Evolutionary conservation across 2,329 filamentous ascomycete species (phyloP).

Genomic region (Calonectria leucothoes): DNA sequence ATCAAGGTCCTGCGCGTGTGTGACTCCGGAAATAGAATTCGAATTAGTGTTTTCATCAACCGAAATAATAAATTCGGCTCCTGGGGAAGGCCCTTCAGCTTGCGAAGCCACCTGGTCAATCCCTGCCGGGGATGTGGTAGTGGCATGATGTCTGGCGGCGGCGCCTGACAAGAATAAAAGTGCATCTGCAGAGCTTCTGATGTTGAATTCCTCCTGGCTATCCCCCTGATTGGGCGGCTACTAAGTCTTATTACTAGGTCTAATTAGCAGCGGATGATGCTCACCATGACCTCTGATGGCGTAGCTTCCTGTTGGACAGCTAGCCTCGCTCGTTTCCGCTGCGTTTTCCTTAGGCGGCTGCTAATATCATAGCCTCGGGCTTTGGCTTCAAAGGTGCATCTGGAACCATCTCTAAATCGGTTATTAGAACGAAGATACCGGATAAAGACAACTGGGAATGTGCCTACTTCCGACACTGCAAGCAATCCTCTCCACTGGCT

Average conservation of each 20-base stretch:
- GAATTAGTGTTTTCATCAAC: neutral
- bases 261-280: neutral
- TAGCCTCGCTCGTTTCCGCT: neutral
- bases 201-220: neutral
- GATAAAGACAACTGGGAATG: neutral
- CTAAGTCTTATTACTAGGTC: neutral
- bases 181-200: constrained; percentile 9
- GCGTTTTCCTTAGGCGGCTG: neutral
- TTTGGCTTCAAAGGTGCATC: constrained; percentile 1
- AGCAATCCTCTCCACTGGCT: neutral
- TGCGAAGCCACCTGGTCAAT: neutral
- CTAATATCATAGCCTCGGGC: constrained; percentile 3
- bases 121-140: neutral
- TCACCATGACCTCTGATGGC: neutral
- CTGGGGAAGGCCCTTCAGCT: neutral
- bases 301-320: neutral
- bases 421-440: neutral
- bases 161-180: constrained; percentile 1
- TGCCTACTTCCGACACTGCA: neutral
- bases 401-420: neutral
- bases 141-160: neutral
- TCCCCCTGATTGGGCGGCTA: neutral
- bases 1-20: neutral
- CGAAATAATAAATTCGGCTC: neutral
- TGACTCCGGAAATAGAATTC: neutral